Conservation (phyloP, 176 grass and related monocot genomes). For the Microstegium vimineum region DNA sequence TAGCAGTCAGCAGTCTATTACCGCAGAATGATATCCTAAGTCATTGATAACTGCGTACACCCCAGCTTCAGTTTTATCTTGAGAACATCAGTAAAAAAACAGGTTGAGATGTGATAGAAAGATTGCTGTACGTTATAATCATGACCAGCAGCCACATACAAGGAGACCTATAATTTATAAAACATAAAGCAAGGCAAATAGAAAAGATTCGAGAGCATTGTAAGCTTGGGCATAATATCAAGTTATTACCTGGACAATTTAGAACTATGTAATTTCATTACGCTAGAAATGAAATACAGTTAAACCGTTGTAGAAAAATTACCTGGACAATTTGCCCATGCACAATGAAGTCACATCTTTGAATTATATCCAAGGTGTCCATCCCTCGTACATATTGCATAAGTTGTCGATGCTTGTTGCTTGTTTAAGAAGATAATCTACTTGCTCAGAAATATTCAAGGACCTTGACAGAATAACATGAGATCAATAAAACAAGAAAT, state of each 20-base stretch:
- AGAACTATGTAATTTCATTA: not conserved
- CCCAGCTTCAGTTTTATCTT: not conserved
- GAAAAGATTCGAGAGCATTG: not conserved
- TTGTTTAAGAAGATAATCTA: conserved; percentile 89
- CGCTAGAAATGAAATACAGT: not conserved
- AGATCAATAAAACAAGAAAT: conserved; percentile 30
- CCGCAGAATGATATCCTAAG: not conserved
- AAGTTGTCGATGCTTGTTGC: conserved; percentile 92
- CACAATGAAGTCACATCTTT: conserved; percentile 1
- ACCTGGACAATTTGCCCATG: conserved; percentile 17
- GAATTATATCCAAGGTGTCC: conserved; percentile 98
- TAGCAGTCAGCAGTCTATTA: not conserved
- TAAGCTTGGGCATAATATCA: conserved; percentile 14
- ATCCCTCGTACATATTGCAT: conserved; percentile 99
- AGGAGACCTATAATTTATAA: not conserved
- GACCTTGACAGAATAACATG: conserved; percentile 47
- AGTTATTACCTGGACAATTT: conserved; percentile 27
- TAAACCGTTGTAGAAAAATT: not conserved
- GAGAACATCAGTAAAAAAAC: not conserved
- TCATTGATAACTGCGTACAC: not conserved
- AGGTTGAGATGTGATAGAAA: not conserved
- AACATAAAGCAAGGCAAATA: not conserved
- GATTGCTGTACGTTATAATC: not conserved
- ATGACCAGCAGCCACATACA: not conserved
- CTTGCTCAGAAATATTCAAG: conserved; percentile 74